Base-by-base conservation (phyloP, 1,284 basidiomycete genomes). In the Ustilago trichophora region DNA sequence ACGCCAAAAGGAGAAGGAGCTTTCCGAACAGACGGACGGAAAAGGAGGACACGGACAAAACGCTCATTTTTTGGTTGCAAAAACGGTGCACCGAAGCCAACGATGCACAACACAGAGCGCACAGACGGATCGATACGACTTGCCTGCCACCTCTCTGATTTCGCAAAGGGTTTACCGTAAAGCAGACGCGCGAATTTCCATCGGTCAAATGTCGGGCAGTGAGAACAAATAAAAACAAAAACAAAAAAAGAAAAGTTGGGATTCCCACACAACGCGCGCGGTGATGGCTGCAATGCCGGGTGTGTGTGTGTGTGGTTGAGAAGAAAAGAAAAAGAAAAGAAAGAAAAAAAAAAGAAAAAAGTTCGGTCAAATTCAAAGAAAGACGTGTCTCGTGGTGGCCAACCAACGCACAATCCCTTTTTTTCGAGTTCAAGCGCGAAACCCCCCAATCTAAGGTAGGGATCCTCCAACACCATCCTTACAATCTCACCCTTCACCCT, bases 131-230 rank as follows among this genome's bases (percentile, higher is more conserved):
- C 59, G 59, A 63, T 63, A 63, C 53, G 48, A 49, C n/a, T n/a
- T n/a, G n/a, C n/a, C n/a, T n/a, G n/a, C n/a, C n/a, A n/a, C n/a
- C n/a, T n/a, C n/a, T n/a, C n/a, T n/a, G n/a, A n/a, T n/a, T n/a
- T n/a, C n/a, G n/a, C n/a, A n/a, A n/a, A n/a, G n/a, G n/a, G n/a
- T n/a, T n/a, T n/a, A n/a, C n/a, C n/a, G n/a, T n/a, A n/a, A n/a
- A n/a, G n/a, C n/a, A n/a, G n/a, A n/a, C n/a, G n/a, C n/a, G n/a
- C n/a, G n/a, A n/a, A n/a, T n/a, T n/a, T 45, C 25, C 42, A 44
- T 64, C 60, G 60, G 54, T 64, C 60, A 57, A 64, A 56, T 64
- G 49, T 64, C 59, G 51, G 51, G 41, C 34, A 35, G 26, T 48
- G 15, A 31, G 36, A 21, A 32, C 35, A 38, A 34, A 25, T 18